phyloP scores from a whole-genome alignment of 2,329 filamentous ascomycete genomes.

The Curvularia lunata region DNA sequence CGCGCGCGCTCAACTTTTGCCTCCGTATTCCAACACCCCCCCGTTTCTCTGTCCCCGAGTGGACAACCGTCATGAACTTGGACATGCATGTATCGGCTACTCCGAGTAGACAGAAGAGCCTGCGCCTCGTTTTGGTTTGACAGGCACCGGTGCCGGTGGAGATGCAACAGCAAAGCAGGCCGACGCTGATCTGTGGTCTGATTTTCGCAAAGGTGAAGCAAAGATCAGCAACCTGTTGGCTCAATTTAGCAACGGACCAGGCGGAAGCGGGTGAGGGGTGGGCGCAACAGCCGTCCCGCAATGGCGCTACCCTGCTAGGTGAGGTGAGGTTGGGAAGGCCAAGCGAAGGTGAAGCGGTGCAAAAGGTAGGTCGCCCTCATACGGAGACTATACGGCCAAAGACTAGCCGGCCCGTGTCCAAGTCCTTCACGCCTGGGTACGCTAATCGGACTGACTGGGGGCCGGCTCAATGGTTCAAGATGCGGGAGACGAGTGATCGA shows the following conservation, averaged over 20 bases:
- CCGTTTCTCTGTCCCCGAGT: background rate
- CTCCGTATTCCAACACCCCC: conserved; percentile 9
- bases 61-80: conserved; percentile 5
- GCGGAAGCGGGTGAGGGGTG: conserved; percentile 3
- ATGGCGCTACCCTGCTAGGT: conserved; percentile 14
- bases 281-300: conserved; percentile 15
- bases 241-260: conserved; percentile 11
- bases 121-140: conserved; percentile 3
- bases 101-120: conserved; percentile 14
- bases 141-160: conserved; percentile 9
- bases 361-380: conserved; percentile 23
- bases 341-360: conserved; percentile 31
- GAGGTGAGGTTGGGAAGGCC: conserved; percentile 16
- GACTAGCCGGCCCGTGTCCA: conserved; percentile 13
- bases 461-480: conserved; percentile 6
- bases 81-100: conserved; percentile 22
- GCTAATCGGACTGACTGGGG: conserved; percentile 10
- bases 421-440: conserved; percentile 11
- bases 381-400: conserved; percentile 13
- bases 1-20: conserved; percentile 13
- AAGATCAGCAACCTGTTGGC: conserved; percentile 25
- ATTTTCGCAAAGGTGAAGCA: conserved; percentile 27
- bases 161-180: conserved; percentile 12
- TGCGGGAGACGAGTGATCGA: conserved; percentile 7
- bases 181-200: conserved; percentile 37